Evolutionary conservation across 306 rosid species (phyloP), one percentile per base, ranked within the genome.

Genomic region (Gynostemma pentaphyllum): DNA sequence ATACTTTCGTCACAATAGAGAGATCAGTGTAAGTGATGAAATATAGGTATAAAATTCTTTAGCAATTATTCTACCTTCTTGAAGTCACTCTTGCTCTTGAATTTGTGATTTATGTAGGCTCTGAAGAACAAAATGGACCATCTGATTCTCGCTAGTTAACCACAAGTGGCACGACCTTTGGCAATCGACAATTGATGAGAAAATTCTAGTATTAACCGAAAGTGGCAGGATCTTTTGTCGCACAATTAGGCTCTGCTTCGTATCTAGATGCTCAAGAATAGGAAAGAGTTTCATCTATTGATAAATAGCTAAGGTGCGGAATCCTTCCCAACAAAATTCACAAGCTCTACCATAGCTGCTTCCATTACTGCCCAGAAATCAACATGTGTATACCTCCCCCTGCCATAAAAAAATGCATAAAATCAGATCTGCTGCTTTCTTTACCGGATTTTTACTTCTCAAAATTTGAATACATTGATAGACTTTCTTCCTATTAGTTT

Each of bases 371-470:
- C 80, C 39, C 71, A 81, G 72, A 88, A 92, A 67, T 84, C 84
- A 21, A 76, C 28, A 39, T 75, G 49, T n/a, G 67, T 81, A 74
- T 88, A 92, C 82, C 98, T 82, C 73, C 95, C 98, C 98, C 98
- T 92, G 88, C 46, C 71, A 57, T 54, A 62, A 67, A 77, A n/a
- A 70, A 68, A 59, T 24, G 60, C 66, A 60, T 57, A 66, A 34
- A 30, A 13, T 34, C 65, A 59, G 14, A 46, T 32, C 5, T 26
- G 24, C 29, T 9, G 7, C 28, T 18, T 45, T 23, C 10, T 39
- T 11, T 11, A 14, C 5, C 8, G 37, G 28, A 53, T 4, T 4
- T 9, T 49, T 22, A 2, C 1, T 22, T 48, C 19, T 46, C 24
- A 46, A 47, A 56, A 28, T 32, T 9, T 18, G 9, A 19, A 1